Evolutionary conservation across 2,329 filamentous ascomycete species (phyloP), one percentile per base, ranked within the genome.

Genomic region (Scorias spongiosa): DNA sequence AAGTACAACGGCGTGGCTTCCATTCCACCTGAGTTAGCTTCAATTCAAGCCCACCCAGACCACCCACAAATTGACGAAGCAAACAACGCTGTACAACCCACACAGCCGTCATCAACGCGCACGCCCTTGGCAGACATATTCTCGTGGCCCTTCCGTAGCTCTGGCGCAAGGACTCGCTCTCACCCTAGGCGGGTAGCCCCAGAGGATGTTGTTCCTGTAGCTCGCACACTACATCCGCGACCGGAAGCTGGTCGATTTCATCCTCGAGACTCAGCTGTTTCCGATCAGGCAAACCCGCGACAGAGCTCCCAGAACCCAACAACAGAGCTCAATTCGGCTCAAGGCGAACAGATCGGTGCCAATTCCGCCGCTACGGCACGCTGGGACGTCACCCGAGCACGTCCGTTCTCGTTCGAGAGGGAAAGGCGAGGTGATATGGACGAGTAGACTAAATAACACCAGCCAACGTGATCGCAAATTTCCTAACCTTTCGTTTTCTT

Each of bases 1-100:
- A 54, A 62, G 40, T 67, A 67, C 52, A 70, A 71, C 41, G 68
- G 68, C 11, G 55, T 67, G 2, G 63, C 66, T 44, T 56, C 56
- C 12, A 17, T 43, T 14, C 47, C 50, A 11, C 12, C 38, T 18
- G 34, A 37, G 34, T 37, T 17, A 17, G 8, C 34, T 3, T 7
- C 20, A 26, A 26, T 7, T 26, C 20, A 26, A 26, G 9, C 32
- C 9, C 12, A 12, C 32, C 12, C 32, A 9, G 32, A 12, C 4
- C 15, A 12, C 32, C 4, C 32, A 15, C 32, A 15, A 4, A 12
- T 4, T 12, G 11, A 5, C 12, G 12, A 12, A 5, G 32, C 12
- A 12, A 36, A 36, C 15, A 36, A 15, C 9, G 12, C 3, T 36
- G 15, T 36, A 5, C 32, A 36, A 9, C 15, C 32, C 15, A 12